Percentiles rank a stretch among this genome's conserved stretches.
phyloP scores from a whole-genome alignment of 768 basidiomycete species.

The Vararia minispora region DNA sequence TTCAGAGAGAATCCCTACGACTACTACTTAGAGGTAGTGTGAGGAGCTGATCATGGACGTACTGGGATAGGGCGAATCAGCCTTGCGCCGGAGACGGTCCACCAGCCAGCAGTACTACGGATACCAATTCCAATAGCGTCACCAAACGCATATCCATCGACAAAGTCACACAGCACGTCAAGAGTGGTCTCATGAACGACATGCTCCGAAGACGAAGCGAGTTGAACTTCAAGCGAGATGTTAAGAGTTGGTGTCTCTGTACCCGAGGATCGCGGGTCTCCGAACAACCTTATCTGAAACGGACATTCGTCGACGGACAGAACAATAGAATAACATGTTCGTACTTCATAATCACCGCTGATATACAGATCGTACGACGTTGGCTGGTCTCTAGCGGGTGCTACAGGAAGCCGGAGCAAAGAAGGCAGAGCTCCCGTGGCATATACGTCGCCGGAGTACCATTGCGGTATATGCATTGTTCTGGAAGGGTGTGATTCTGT shows the following conservation, averaged over 20 bases:
- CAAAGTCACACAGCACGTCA: constrained; percentile 54
- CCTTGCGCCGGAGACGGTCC: constrained; percentile 41
- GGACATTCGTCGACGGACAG: constrained; percentile 2
- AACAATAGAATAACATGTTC: constrained; percentile 2
- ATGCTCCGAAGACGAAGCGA: constrained; percentile 19
- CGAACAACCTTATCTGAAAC: constrained; percentile 69
- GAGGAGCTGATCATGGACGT: constrained; percentile 1
- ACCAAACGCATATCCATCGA: constrained; percentile 70
- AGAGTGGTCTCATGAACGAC: constrained; percentile 37
- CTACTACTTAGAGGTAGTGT: too few species aligned
- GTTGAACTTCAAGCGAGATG: constrained; percentile 35
- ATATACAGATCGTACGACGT: constrained; percentile 60
- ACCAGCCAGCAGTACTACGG: constrained; percentile 41
- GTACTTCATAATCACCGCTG: constrained; percentile 77
- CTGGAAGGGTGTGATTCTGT: constrained; percentile 18
- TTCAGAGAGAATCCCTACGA: constrained; percentile 6
- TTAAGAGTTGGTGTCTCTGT: constrained; percentile 37
- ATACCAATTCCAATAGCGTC: constrained; percentile 55
- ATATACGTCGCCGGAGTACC: constrained; percentile 89
- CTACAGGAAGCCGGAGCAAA: constrained; percentile 35
- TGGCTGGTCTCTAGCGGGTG: constrained; percentile 28
- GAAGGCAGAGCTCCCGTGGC: constrained; percentile 41
- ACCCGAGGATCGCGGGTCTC: constrained; percentile 43
- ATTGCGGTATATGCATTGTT: constrained; percentile 29
- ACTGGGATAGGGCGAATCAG: constrained; percentile 14